These are phyloP conservation scores for Trichophyton simii DNA, from an alignment of 2,329 filamentous ascomycete genomes.

Conservation along the genomic window DNA sequence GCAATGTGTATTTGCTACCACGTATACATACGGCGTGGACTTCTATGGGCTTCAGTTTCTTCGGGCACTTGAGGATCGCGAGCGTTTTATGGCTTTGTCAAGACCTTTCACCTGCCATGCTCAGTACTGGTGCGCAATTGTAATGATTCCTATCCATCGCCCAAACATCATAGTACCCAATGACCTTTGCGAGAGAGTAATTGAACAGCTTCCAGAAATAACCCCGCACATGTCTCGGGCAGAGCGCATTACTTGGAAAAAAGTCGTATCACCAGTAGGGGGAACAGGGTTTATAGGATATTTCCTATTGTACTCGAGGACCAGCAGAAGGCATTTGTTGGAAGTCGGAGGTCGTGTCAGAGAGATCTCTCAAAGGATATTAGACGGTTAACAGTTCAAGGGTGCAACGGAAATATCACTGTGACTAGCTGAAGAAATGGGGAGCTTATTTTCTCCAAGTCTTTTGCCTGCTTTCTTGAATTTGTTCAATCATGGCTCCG, in stretches of 20 bases:
- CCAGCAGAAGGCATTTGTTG: conserved; percentile 1
- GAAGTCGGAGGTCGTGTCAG: neutral
- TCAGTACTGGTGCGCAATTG: neutral
- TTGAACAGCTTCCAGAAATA: neutral
- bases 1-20: conserved; percentile 5
- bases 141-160: conserved; percentile 1
- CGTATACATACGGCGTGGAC: conserved; percentile 17
- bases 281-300: neutral
- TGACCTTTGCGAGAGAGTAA: neutral
- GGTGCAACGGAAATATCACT: neutral
- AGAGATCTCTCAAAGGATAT: neutral
- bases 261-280: neutral
- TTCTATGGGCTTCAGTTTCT: conserved; percentile 9
- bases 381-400: neutral
- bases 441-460: neutral
- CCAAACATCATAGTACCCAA: neutral
- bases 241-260: neutral
- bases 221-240: neutral
- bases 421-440: neutral
- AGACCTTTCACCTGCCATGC: conserved; percentile 15
- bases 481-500: no score
- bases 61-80: neutral
- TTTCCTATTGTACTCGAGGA: neutral
- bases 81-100: conserved; percentile 11
- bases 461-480: no score